Base-by-base conservation (phyloP, 2,329 filamentous ascomycete genomes). In the Apiospora koreana region DNA sequence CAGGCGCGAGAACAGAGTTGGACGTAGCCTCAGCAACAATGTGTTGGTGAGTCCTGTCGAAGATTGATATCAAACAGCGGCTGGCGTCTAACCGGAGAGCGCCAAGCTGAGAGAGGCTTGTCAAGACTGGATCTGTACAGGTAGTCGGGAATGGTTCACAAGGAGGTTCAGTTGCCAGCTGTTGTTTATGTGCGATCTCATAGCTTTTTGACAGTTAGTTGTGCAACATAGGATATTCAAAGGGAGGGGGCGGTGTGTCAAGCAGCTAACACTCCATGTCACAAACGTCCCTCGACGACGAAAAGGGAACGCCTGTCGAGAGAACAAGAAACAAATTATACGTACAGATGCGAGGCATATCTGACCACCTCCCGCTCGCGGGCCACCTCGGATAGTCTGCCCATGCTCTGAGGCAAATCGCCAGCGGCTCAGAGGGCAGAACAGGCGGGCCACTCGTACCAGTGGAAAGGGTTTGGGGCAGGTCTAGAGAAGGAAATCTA, bases 1-100 rank as follows among this genome's bases (percentile, higher is more conserved):
- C 68, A 14, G 64, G 62, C 46, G 28, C 58, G 6, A 87, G 74
- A 0, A 81, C 81, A 2, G 83, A 77, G 1, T 78, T 79, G 1
- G 80, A 79, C 0, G 85, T 86, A 7, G 86, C 84, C 72, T 88
- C 86, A 68, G 86, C 85, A 21, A 88, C 77, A 25, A 88, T 77
- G 71, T 87, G 82, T 71, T 89, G 86, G 64, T 81, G 75, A 5
- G 80, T 78, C 5, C 76, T 77, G 72, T 87, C 86, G 71, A 89
- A 87, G 23, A 89, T 77, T 1, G 86, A 88, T 65, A 89, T 81
- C 28, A 87, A 73, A 21, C 81, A 78, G 41, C 85, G 81, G 25
- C 79, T 76, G 5, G 79, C 80, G n/a, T 81, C 78, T 4, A 87
- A 77, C 18, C 83, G 81, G 68, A 83, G 76, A 6, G 82, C 79